Percentiles rank a stretch among this genome's conserved stretches.
phyloP scores from a whole-genome alignment of 257 asterid species.

The Solanum sejunctum region DNA sequence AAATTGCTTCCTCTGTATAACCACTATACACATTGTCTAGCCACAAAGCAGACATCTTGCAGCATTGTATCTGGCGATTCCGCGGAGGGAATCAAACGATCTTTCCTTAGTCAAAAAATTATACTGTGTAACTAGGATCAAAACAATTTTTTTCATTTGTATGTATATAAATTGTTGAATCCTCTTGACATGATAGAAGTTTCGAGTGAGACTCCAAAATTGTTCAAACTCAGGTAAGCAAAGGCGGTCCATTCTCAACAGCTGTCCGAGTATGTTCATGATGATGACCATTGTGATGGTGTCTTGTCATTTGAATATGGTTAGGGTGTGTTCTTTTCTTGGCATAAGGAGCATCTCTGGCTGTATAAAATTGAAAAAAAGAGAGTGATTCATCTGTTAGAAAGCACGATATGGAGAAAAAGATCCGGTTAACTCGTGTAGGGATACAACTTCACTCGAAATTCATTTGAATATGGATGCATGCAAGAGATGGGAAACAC shows the following conservation, averaged over 20 bases:
- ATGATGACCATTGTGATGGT: conserved; percentile 15
- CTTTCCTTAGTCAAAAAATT: not conserved
- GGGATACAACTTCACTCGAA: not conserved
- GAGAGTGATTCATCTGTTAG: not conserved
- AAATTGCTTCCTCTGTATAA: not conserved
- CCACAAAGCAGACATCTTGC: not conserved
- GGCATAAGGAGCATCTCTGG: conserved; percentile 94
- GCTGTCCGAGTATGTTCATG: conserved; percentile 60
- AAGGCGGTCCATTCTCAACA: conserved; percentile 64
- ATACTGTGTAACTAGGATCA: not conserved
- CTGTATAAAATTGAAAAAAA: conserved; percentile 18
- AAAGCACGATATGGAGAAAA: not conserved
- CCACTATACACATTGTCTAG: not conserved
- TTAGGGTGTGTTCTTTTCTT: conserved; percentile 70
- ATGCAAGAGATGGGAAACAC: not conserved
- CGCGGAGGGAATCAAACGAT: not conserved
- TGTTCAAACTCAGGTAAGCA: conserved; percentile 17
- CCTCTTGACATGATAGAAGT: not conserved
- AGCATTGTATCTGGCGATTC: not conserved
- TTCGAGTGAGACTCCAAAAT: not conserved
- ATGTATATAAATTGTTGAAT: not conserved
- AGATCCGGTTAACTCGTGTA: too few relatives aligned
- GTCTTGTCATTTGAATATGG: conserved; percentile 71
- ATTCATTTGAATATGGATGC: not conserved
- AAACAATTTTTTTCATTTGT: not conserved